Conservation (phyloP, 805 yeast genomes). For the Ogataea nonfermentans region DNA sequence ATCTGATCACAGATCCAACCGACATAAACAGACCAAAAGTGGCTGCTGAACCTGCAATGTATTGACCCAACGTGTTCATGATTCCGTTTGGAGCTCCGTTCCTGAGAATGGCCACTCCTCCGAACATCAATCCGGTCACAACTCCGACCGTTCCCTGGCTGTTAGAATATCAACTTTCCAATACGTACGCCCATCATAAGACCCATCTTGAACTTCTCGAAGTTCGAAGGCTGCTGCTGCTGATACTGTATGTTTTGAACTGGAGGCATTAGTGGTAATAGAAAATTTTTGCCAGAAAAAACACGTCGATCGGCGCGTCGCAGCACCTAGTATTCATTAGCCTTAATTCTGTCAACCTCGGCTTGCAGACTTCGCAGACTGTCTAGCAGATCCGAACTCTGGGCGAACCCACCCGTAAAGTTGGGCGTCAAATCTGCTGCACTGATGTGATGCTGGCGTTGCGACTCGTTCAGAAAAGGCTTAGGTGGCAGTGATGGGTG, state of each 20-base stretch:
- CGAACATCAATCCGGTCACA: conserved; percentile 91
- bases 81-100: conserved; percentile 98
- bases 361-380: conserved; percentile 66
- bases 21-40: conserved; percentile 97
- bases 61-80: conserved; percentile 94
- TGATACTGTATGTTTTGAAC: conserved; percentile 63
- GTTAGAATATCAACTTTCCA: conserved; percentile 18
- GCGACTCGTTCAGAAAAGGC: conserved; percentile 29
- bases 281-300: conserved; percentile 6
- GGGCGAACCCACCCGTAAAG: conserved; percentile 12
- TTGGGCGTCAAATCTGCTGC: conserved; percentile 14
- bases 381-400: conserved; percentile 49
- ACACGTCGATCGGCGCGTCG: conserved; percentile 9
- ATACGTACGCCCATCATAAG: conserved; percentile 82
- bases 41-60: conserved; percentile 93
- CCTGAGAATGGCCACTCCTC: conserved; percentile 85
- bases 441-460: conserved; percentile 29
- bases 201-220: conserved; percentile 98
- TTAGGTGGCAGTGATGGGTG: conserved; percentile 33
- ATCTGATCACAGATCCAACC: conserved; percentile 87
- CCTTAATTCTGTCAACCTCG: conserved; percentile 60
- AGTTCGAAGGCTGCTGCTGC: conserved; percentile 71
- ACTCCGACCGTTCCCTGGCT: conserved; percentile 73
- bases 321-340: conserved; percentile 12
- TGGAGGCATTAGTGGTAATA: conserved; percentile 49